These are phyloP conservation scores for Exserohilum rostratum DNA, from an alignment of 2,329 filamentous ascomycete genomes.

Conservation along the genomic window DNA sequence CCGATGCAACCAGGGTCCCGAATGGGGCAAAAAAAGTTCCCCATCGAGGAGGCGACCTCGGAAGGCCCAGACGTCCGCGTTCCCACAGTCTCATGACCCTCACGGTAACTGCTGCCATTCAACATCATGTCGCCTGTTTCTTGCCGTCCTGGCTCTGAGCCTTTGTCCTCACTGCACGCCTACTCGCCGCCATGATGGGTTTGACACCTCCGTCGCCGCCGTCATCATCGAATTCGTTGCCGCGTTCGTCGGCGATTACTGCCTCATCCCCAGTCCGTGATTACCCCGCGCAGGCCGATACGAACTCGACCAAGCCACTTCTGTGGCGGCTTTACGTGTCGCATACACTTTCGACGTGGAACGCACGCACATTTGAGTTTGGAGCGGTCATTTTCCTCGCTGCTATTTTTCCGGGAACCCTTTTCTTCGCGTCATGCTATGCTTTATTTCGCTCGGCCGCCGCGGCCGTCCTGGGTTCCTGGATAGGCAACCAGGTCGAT, in stretches of 20 bases:
- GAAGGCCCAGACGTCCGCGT: slow-evolving; percentile 11
- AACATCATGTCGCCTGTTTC: not conserved
- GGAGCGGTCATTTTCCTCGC: slow-evolving; percentile 58
- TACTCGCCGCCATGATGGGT: slow-evolving; percentile 5
- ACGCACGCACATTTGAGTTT: slow-evolving; percentile 57
- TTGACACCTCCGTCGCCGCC: not conserved
- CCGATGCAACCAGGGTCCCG: no score
- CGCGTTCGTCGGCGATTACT: slow-evolving; percentile 6
- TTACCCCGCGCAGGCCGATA: slow-evolving; percentile 9
- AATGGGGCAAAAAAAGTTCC: no score
- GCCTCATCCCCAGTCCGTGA: not conserved
- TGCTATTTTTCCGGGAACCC: slow-evolving; percentile 57
- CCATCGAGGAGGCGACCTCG: not conserved
- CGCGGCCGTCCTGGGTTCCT: slow-evolving; percentile 64
- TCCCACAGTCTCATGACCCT: slow-evolving; percentile 22
- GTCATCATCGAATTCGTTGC: not conserved
- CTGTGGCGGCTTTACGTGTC: slow-evolving; percentile 52
- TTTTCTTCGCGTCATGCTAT: slow-evolving; percentile 73
- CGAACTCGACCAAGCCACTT: slow-evolving; percentile 15
- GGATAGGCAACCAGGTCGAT: slow-evolving; percentile 67
- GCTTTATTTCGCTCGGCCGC: slow-evolving; percentile 65
- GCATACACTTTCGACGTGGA: slow-evolving; percentile 58
- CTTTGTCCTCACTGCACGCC: no score
- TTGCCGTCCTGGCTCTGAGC: no score
- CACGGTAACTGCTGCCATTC: slow-evolving; percentile 8